Percentiles rank a stretch among this genome's conserved stretches.
Conservation (phyloP, 176 grass and related monocot species). For the Paspalum vaginatum region DNA sequence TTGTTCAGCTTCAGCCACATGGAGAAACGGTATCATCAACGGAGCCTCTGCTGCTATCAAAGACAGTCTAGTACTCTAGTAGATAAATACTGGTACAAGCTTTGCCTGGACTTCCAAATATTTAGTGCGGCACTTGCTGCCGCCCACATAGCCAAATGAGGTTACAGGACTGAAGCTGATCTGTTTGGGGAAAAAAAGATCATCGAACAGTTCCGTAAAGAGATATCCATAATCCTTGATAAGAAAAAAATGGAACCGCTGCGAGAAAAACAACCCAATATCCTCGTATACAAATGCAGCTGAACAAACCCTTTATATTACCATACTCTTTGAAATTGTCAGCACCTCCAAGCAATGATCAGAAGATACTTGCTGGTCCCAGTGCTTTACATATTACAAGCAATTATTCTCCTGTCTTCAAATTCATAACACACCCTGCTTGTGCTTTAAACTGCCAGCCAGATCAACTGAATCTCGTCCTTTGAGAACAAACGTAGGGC, state of each 20-base stretch:
- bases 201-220: neutral
- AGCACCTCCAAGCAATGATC: conserved; percentile 40
- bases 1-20: neutral
- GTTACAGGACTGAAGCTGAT: neutral
- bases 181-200: neutral
- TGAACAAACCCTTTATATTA: conserved; percentile 34
- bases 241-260: neutral
- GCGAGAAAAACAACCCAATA: neutral
- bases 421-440: conserved; percentile 40
- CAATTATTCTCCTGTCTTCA: conserved; percentile 40
- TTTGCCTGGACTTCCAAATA: neutral
- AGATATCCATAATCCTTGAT: neutral
- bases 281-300: conserved; percentile 23
- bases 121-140: neutral
- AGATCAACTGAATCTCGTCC: conserved; percentile 29
- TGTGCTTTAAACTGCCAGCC: conserved; percentile 23
- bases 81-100: neutral
- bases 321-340: conserved; percentile 34
- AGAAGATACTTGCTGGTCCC: conserved; percentile 38
- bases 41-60: too few species aligned
- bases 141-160: neutral
- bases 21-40: too few species aligned
- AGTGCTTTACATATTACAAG: conserved; percentile 47
- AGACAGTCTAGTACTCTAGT: too few species aligned
- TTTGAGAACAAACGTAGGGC: conserved; percentile 37